Evolutionary conservation across 768 basidiomycete genomes (phyloP), one percentile per base, ranked within the genome.

Genomic region (Clitopilus hobsonii): DNA sequence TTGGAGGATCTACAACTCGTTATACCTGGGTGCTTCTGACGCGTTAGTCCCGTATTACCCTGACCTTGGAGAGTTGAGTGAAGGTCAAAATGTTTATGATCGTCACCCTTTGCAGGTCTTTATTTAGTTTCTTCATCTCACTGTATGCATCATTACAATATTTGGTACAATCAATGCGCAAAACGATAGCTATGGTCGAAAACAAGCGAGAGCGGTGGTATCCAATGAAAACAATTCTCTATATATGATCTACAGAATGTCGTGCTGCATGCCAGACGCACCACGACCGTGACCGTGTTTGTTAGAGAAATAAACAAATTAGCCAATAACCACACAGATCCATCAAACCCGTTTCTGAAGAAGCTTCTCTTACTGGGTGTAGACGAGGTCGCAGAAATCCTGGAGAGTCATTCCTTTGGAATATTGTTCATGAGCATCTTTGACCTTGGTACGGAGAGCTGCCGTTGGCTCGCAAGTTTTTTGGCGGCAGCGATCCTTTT

Each of bases 1-100:
- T 69, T 98, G 96, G 96, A 83, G 94, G 32, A 76, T 96, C 57
- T 98, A 98, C 75, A 98, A 97, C 71, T 85, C 94, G 26, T 72
- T 97, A 47, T 98, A 98, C 66, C 82, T 98, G 26, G 94, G 95
- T 25, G 89, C 94, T 0, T 68, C 84, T 38, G 95, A 98, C 65
- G 86, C 96, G 3, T 78, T 98, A 72, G 95, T 98, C 6, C 94
- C 95, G 0, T 97, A 94, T 75, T 96, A 94, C 68, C 93, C 96
- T 23, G 91, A 95, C 65, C 75, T 98, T 20, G 80, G 89, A 2
- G 94, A 96, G 65, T 76, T 96, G 53, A 92, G 87, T 57, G 95
- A 98, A 73, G 88, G 93, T 38, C 86, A 91, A 71, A 95, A 94
- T 67, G 81, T 85, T 22, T 95, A 90, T 72, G 90, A 91, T 66